Percentiles rank a stretch among this genome's conserved stretches.
These are phyloP conservation scores for Emergomyces orientalis DNA, from an alignment of 2,329 filamentous ascomycete species.

Conservation along the genomic window DNA sequence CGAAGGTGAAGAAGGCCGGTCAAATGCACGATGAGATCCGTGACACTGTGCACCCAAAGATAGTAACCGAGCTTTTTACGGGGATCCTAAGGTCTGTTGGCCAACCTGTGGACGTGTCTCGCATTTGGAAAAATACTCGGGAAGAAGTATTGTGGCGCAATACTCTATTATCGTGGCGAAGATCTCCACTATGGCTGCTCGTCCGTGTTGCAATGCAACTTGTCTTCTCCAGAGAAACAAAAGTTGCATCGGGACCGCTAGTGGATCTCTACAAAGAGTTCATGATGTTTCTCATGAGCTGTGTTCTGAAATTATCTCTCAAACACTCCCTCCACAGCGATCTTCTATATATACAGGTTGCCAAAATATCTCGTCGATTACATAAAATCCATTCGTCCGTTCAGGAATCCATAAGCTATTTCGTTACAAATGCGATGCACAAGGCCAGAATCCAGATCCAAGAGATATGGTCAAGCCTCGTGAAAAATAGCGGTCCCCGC, in stretches of 20 bases:
- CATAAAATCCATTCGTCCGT: conserved; percentile 28
- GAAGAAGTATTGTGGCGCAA: conserved; percentile 45
- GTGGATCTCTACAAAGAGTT: conserved; percentile 41
- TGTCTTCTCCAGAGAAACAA: conserved; percentile 34
- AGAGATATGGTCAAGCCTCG: neutral
- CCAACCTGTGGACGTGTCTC: conserved; percentile 17
- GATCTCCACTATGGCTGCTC: conserved; percentile 48
- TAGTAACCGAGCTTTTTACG: conserved; percentile 46
- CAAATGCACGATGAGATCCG: conserved; percentile 34
- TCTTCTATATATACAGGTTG: conserved; percentile 30
- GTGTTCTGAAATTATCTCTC: conserved; percentile 25
- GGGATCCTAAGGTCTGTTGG: conserved; percentile 38
- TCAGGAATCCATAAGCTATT: conserved; percentile 11
- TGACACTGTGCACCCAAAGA: conserved; percentile 42
- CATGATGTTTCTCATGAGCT: conserved; percentile 41
- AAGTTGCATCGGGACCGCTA: conserved; percentile 33
- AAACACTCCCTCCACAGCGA: conserved; percentile 16
- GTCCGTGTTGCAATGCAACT: conserved; percentile 45
- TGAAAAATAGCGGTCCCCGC: neutral
- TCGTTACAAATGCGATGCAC: conserved; percentile 11
- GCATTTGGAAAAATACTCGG: conserved; percentile 20
- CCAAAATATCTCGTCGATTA: conserved; percentile 36
- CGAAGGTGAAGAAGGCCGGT: conserved; percentile 33
- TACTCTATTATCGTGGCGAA: conserved; percentile 37
- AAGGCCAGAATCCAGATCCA: conserved; percentile 1